These are phyloP conservation scores for Pseudocercospora fijiensis DNA, from an alignment of 2,329 filamentous ascomycete species.

Conservation along the genomic window DNA sequence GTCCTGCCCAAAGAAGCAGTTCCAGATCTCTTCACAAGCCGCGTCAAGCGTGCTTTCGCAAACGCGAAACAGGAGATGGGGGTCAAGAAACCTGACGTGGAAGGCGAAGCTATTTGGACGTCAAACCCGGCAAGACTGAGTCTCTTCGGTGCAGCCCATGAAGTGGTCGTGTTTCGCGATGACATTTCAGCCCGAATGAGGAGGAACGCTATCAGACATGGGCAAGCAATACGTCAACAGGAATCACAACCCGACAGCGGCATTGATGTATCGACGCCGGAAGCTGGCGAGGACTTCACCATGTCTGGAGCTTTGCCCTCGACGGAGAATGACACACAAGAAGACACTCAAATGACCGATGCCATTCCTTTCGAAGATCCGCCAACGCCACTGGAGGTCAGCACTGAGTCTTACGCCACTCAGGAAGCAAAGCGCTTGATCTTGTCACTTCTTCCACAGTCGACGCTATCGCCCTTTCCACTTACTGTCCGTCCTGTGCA, in stretches of 20 bases:
- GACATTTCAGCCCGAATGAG: slow-evolving; percentile 78
- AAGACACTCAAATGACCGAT: slow-evolving; percentile 23
- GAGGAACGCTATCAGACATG: slow-evolving; percentile 71
- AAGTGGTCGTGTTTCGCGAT: slow-evolving; percentile 83
- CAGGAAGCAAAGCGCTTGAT: slow-evolving; percentile 57
- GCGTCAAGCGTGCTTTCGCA: slow-evolving; percentile 77
- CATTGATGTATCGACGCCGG: slow-evolving; percentile 18
- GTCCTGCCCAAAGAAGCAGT: slow-evolving; percentile 69
- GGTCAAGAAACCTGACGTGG: slow-evolving; percentile 49
- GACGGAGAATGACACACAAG: slow-evolving; percentile 19
- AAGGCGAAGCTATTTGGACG: slow-evolving; percentile 80
- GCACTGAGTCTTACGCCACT: slow-evolving; percentile 24
- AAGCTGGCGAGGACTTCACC: slow-evolving; percentile 22
- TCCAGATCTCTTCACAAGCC: slow-evolving; percentile 85
- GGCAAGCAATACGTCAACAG: slow-evolving; percentile 44
- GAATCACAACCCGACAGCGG: slow-evolving; percentile 12
- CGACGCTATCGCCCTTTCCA: slow-evolving; percentile 82
- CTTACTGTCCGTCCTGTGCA: slow-evolving; percentile 75
- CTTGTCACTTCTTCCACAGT: slow-evolving; percentile 89
- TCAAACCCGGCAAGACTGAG: slow-evolving; percentile 80
- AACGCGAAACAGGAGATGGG: slow-evolving; percentile 69
- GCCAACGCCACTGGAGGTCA: slow-evolving; percentile 12
- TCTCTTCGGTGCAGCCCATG: slow-evolving; percentile 83
- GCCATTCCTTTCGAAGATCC: slow-evolving; percentile 12
- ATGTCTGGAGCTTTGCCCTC: slow-evolving; percentile 36